Conservation (phyloP, 805 yeast genomes). For the Ogataea philodendri region DNA sequence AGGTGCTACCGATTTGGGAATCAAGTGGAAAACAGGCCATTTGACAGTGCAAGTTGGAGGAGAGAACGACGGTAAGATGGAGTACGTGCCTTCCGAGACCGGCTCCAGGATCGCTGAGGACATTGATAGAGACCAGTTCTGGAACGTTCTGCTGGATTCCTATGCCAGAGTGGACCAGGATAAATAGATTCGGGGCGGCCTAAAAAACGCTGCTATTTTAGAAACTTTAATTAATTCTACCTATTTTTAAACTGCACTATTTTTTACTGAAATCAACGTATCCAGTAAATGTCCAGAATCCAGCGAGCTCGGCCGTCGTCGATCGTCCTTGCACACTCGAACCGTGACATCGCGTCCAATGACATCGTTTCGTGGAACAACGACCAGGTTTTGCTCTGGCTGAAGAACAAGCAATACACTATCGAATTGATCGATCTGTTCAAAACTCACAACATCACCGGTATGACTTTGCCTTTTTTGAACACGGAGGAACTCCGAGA, state of each 20-base stretch:
- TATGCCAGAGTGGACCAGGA: slow-evolving; percentile 38
- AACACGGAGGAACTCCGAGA: slow-evolving; percentile 71
- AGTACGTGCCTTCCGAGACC: slow-evolving; percentile 14
- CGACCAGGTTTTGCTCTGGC: slow-evolving; percentile 33
- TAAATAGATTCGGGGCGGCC: too few relatives aligned
- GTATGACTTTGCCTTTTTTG: slow-evolving; percentile 67
- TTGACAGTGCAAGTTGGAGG: slow-evolving; percentile 25
- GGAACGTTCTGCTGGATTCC: slow-evolving; percentile 43
- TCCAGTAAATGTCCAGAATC: slow-evolving; percentile 8
- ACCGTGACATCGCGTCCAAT: slow-evolving; percentile 15
- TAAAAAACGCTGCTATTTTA: too few relatives aligned
- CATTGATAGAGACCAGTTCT: slow-evolving; percentile 42
- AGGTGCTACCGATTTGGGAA: slow-evolving; percentile 23
- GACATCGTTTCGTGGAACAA: slow-evolving; percentile 32
- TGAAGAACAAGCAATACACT: slow-evolving; percentile 25
- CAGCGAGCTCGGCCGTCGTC: slow-evolving; percentile 18
- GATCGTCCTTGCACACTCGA: slow-evolving; percentile 20
- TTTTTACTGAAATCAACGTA: slow-evolving; percentile 1
- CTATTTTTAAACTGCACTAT: slow-evolving; percentile 1
- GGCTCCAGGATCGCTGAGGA: slow-evolving; percentile 42
- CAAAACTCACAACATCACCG: slow-evolving; percentile 62
- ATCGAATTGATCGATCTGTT: slow-evolving; percentile 36
- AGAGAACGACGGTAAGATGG: slow-evolving; percentile 32
- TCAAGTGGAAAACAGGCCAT: slow-evolving; percentile 19
- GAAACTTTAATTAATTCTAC: too few relatives aligned